phyloP scores from a whole-genome alignment of 371 early-diverging fungal genomes.

The Rhizomucor miehei region DNA sequence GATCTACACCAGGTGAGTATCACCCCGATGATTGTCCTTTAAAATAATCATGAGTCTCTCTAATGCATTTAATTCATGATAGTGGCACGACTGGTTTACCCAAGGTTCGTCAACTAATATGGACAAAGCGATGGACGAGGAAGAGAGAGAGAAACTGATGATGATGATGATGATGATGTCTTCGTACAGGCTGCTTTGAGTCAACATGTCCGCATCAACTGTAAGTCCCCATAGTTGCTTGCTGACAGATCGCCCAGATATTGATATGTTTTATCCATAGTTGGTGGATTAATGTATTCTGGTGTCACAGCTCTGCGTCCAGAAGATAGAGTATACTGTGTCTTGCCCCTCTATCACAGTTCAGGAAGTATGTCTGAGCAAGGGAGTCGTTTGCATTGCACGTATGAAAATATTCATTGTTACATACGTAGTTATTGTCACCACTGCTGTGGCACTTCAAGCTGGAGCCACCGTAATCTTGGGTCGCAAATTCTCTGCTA shows the following conservation, averaged over 20 bases:
- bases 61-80: background rate
- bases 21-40: too few relatives aligned
- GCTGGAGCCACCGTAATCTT: conserved; percentile 41
- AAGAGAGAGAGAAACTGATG: background rate
- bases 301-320: conserved; percentile 15
- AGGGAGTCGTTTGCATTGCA: background rate
- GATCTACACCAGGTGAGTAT: conserved; percentile 44
- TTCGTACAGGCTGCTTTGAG: conserved; percentile 13
- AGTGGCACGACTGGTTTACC: conserved; percentile 21
- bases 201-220: conserved; percentile 20
- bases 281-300: conserved; percentile 20
- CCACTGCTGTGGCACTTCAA: conserved; percentile 19
- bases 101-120: conserved; percentile 1
- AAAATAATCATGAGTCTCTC: too few relatives aligned
- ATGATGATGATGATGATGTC: too few relatives aligned
- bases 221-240: conserved; percentile 6
- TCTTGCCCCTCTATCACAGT: conserved; percentile 53
- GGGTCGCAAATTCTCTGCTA: conserved; percentile 48
- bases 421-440: conserved; percentile 27
- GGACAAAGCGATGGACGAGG: background rate
- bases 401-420: background rate
- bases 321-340: conserved; percentile 41
- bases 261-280: conserved; percentile 1
- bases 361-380: conserved; percentile 40
- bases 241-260: background rate